Evolutionary conservation across 257 asterid genomes (phyloP), one percentile per base, ranked within the genome.

Genomic region (Fraxinus anomala): DNA sequence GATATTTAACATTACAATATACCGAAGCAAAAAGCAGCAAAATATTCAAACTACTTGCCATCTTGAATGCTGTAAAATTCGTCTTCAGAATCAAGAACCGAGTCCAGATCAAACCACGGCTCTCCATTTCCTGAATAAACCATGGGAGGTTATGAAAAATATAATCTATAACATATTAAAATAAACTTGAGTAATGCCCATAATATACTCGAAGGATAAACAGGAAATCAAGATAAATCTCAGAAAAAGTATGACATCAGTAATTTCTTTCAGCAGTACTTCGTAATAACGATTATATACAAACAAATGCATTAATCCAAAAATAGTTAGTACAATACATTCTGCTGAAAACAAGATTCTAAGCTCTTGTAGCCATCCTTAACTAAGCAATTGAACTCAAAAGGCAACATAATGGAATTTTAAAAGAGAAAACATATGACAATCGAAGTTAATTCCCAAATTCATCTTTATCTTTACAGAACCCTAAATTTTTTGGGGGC

Each of bases 11-110:
- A 69, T 26, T 24, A n/a, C 40, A 31, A 68, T 63, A 11, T 19
- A 63, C 31, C 17, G 16, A 37, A 42, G 13, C 0, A 12, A 2
- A n/a, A 80, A 42, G 17, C 19, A 33, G 24, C n/a, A 59, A 74
- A 67, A n/a, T n/a, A 24, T n/a, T 69, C 47, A 3, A 70, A 73
- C 28, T 13, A 73, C 89, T 86, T 76, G 92, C 98, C 98, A 76
- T 94, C 98, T 85, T 87, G 97, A 68, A 94, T 89, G n/a, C 98
- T 94, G 79, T 90, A 91, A 81, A 89, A 94, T 39, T 94, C 98
- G 7, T 91, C 97, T 14, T 94, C 98, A 4, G 99, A 95, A 63
- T 88, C 97, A 40, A 84, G 85, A 24, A 59, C 86, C 19, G 88
- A 83, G 70, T 83, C 99, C 10, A 97, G 90, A 75, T 95, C 99